phyloP scores from a whole-genome alignment of 768 basidiomycete species.

The Sporobolomyces phaffii region DNA sequence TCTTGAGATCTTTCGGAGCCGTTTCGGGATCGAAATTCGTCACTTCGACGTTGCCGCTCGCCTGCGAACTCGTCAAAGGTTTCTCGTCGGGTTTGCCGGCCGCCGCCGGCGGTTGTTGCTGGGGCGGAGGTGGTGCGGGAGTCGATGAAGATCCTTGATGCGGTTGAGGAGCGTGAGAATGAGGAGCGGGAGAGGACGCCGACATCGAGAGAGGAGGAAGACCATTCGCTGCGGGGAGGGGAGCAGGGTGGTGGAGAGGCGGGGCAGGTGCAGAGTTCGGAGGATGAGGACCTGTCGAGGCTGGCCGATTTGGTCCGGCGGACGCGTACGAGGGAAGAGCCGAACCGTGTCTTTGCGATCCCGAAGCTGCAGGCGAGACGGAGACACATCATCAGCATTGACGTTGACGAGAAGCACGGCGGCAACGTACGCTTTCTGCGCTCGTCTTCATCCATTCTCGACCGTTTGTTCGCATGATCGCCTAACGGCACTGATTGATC shows the following conservation, averaged over 20 bases:
- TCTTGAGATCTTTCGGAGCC: conserved; percentile 52
- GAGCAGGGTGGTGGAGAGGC: conserved; percentile 19
- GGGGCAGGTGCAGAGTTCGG: not conserved
- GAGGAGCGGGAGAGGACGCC: conserved; percentile 14
- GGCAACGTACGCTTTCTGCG: conserved; percentile 20
- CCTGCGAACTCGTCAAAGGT: no score
- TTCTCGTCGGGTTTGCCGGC: conserved; percentile 17
- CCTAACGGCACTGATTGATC: not conserved
- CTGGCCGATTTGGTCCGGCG: conserved; percentile 6
- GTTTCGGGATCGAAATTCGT: conserved; percentile 48
- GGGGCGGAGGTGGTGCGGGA: not conserved
- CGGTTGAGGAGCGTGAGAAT: conserved; percentile 12
- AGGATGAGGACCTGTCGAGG: conserved; percentile 22
- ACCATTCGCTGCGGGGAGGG: conserved; percentile 10
- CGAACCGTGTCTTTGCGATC: conserved; percentile 1
- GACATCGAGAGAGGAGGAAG: conserved; percentile 6
- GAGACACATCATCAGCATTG: not conserved
- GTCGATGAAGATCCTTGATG: conserved; percentile 39
- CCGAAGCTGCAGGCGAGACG: not conserved
- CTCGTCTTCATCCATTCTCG: conserved; percentile 22
- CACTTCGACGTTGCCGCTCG: conserved; percentile 2
- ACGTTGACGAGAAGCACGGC: not conserved
- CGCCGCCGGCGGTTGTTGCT: conserved; percentile 9
- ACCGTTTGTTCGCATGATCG: conserved; percentile 26
- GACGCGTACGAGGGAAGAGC: conserved; percentile 10